Conservation (phyloP, 768 basidiomycete genomes). For the Suillus hirtellus region DNA sequence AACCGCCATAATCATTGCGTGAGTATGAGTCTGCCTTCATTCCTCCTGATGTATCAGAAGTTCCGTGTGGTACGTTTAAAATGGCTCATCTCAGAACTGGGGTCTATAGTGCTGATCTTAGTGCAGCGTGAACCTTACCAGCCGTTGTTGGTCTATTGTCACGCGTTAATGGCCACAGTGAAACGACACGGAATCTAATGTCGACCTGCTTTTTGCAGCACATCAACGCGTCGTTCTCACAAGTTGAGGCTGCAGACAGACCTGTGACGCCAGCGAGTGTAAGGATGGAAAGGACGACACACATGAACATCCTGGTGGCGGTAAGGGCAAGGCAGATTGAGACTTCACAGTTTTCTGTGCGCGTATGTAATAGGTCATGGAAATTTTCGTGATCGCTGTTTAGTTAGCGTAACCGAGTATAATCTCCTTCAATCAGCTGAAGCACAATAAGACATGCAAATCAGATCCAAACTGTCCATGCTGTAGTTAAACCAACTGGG, state of each 20-base stretch:
- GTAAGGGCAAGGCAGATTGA: background rate
- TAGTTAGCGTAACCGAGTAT: background rate
- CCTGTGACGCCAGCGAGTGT: background rate
- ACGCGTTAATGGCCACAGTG: background rate
- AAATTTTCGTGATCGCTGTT: background rate
- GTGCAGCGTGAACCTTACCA: background rate
- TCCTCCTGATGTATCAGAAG: too few species aligned
- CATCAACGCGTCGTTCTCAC: background rate
- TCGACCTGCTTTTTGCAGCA: background rate
- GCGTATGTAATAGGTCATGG: background rate
- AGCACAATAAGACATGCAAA: background rate
- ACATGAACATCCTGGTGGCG: background rate
- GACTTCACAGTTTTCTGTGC: background rate
- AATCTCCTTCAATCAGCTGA: background rate
- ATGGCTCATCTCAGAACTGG: too few species aligned
- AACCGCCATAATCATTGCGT: too few species aligned
- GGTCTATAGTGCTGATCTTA: too few species aligned
- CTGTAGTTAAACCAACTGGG: background rate
- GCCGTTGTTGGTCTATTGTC: background rate
- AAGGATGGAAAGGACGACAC: background rate
- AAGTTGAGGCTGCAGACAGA: background rate
- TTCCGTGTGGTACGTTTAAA: too few species aligned
- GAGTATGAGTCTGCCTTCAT: too few species aligned
- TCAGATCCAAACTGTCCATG: background rate
- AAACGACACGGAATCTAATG: background rate